Base-by-base conservation (phyloP, 495 filamentous ascomycete genomes). In the Aspergillus sclerotiicarbonarius region DNA sequence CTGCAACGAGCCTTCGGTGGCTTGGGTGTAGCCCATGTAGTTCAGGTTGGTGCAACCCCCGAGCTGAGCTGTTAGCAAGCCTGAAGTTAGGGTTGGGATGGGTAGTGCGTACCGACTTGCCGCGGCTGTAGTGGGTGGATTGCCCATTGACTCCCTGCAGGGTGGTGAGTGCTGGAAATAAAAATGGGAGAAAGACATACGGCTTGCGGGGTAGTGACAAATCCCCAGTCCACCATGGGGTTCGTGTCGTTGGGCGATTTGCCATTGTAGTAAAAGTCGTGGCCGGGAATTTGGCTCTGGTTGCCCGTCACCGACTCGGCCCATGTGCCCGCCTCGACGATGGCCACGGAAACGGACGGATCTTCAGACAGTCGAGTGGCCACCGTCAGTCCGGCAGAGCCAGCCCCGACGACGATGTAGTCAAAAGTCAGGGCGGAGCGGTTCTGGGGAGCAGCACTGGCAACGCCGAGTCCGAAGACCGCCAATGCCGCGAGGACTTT, bases 291-390 rank as follows among this genome's bases (percentile, higher is more conserved):
- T 30, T 64, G 58, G 45, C 69, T 77, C 6, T 63, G 58, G 58
- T 83, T 82, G 20, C 78, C 71, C 62, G 73, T 79, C 33, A 73
- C 74, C 8, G 68, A 48, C 56, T 83, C 72, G 55, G 81, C 82
- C 57, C 79, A 78, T 0, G 70, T 70, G 12, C 82, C 82, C 7
- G 82, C 81, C 63, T 85, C 82, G 41, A 85, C 64, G 13, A 84
- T 74, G 15, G 74, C 76, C 2, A 79, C 73, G 18, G 45, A 63
- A 16, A 62, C 53, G 15, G 55, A 35, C 2, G 61, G 62, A 35
- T 70, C 49, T 52, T 69, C 63, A 0, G 70, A 65, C 2, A 83
- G 66, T 6, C 82, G 70, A 8, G 67, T 62, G 6, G 81, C 81
- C 2, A 83, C 56, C 1, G 74, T 64, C 3, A 83, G 59, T 3